Evolutionary conservation across 1,284 basidiomycete species (phyloP), one percentile per base, ranked within the genome.

Genomic region (Cryptococcus hybrid): DNA sequence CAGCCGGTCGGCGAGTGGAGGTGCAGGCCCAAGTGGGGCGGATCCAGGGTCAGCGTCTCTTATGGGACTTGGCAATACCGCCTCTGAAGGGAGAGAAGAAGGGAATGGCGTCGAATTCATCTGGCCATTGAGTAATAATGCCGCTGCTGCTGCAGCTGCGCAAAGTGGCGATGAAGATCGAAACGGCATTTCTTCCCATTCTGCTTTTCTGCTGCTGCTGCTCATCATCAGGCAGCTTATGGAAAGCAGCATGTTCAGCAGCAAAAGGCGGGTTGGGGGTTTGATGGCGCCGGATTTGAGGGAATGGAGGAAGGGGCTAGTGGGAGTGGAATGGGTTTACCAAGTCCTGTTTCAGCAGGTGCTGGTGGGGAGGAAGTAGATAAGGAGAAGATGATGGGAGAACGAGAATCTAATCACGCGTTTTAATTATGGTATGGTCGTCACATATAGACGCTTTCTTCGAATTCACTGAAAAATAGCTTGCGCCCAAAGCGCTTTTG

Each of bases 261-360:
- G 7, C 43, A n/a, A 8, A 44, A n/a, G 24, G 11, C 11, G 13
- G 3, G n/a, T 24, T 51, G 50, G 50, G 49, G 7, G 18, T 13
- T 51, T 4, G 50, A 51, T 7, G 50, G 50, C 4, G 30, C 30
- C 30, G 30, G 30, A 3, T n/a, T 49, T 34, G 52, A 47, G 8
- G 45, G 18, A n/a, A 30, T 38, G 34, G 44, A 46, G 12, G 56
- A 53, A 12, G 49, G 48, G 15, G 7, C 43, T 3, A 48, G 56
- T 24, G 30, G 30, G 30, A 47, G 58, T 6, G 51, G 48, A 35
- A 38, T 59, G 45, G 51, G 51, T 24, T 51, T 59, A 39, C 59
- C 59, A 15, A 55, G 53, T 52, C 59, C 59, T 12, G 50, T 61
- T 3, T 61, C 59, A 30, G 51, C 50, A 18, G 54, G 51, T 34